Conservation (phyloP, 2,329 filamentous ascomycete genomes). For the Nemania sp. region DNA sequence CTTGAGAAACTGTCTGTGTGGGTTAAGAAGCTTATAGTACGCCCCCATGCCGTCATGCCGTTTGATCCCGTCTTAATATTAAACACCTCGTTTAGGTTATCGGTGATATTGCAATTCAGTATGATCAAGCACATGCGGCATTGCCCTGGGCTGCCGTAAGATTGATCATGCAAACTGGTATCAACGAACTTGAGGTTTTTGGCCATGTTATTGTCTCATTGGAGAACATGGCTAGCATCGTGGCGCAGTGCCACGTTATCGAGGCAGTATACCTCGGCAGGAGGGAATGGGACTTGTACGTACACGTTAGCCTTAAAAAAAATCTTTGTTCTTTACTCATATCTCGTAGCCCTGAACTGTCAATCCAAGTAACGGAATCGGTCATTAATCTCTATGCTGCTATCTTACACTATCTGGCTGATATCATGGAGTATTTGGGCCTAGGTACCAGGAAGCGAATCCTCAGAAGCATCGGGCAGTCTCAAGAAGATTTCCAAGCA, state of each 20-base stretch:
- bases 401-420: constrained; percentile 13
- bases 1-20: constrained; percentile 10
- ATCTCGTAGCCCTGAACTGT: neutral
- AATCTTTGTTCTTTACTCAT: neutral
- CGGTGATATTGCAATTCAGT: constrained; percentile 11
- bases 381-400: constrained; percentile 14
- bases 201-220: neutral
- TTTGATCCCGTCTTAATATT: neutral
- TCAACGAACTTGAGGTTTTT: constrained; percentile 14
- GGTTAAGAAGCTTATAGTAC: constrained; percentile 16
- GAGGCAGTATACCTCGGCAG: neutral
- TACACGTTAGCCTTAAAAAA: neutral
- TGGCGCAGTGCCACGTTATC: constrained; percentile 8
- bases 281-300: neutral
- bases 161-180: constrained; percentile 16
- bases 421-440: neutral
- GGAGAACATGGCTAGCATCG: constrained; percentile 9
- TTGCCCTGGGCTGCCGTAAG: constrained; percentile 16
- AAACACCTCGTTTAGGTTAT: neutral
- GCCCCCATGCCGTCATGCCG: neutral
- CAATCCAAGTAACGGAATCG: neutral
- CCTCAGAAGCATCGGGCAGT: neutral
- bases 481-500: constrained; percentile 3
- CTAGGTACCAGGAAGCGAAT: neutral
- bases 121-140: constrained; percentile 2